Evolutionary conservation across 441 rosid species (phyloP).

Genomic region (Adansonia rubrostipa): DNA sequence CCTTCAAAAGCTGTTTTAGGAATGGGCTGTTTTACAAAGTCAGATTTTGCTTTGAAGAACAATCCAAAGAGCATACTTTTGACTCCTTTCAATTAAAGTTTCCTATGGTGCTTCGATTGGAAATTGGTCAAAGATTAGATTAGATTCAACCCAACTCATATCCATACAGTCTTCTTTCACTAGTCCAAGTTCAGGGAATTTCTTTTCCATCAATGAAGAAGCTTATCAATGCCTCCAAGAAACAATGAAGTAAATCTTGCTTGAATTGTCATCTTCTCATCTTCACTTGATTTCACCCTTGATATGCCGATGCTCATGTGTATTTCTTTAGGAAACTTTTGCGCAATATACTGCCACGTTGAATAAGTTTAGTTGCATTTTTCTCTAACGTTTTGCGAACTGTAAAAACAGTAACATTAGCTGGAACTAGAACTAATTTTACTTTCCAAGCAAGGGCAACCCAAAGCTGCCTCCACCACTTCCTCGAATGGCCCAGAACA

Average conservation of each 20-base stretch:
- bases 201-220: conserved; percentile 33
- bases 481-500: conserved; percentile 58
- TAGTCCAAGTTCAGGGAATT: conserved; percentile 38
- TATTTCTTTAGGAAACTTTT: conserved; percentile 15
- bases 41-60: conserved; percentile 43
- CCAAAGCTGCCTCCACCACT: conserved; percentile 61
- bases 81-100: conserved; percentile 31
- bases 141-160: conserved; percentile 45
- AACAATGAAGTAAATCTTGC: neutral
- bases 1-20: neutral
- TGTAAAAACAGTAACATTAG: conserved; percentile 38
- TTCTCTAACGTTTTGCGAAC: conserved; percentile 26
- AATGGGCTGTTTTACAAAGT: conserved; percentile 32
- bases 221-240: conserved; percentile 20
- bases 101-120: conserved; percentile 13
- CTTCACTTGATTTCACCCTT: neutral
- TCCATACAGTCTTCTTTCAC: conserved; percentile 32
- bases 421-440: conserved; percentile 28
- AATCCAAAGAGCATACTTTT: conserved; percentile 16
- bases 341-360: conserved; percentile 43
- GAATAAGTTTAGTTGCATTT: conserved; percentile 32
- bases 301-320: conserved; percentile 5
- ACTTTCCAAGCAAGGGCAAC: conserved; percentile 54
- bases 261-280: neutral
- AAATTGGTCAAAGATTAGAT: neutral